Evolutionary conservation across 2,329 filamentous ascomycete species (phyloP), one percentile per base, ranked within the genome.

Genomic region (Fusarium camptoceras): DNA sequence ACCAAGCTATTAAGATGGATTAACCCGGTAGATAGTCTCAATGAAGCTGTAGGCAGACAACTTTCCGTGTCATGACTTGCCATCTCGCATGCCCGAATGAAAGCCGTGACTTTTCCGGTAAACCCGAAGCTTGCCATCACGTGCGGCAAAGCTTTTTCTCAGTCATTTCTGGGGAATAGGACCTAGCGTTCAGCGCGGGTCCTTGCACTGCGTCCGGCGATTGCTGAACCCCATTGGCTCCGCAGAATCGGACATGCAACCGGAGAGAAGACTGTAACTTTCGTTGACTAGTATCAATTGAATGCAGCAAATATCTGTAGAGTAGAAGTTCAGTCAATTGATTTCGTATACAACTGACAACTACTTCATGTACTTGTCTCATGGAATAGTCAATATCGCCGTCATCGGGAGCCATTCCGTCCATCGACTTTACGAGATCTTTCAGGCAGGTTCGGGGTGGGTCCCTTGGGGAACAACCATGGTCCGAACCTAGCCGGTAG

Each of bases 401-500:
- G 30, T 42, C 24, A 37, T 43, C 44, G 51, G 61, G n/a, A 58
- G 25, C 9, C 27, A 37, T 43, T 63, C 66, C 56, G 67, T 47
- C 49, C 49, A 64, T 46, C 30, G 27, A 55, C 28, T 54, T 34
- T 46, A 20, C 46, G 22, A 53, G 66, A 57, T 55, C 41, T 39
- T 65, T 44, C 64, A 71, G 14, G 51, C 42, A 61, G 24, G 31
- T 71, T 71, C 55, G 58, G 59, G 56, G 68, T 71, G 64, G 68
- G 57, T 43, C 68, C 15, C 15, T 44, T 50, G 44, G 70, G 76
- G 75, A 73, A 70, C 58, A 76, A 76, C 64, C 62, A 76, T 78
- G 68, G 67, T 74, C 77, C 77, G 77, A 71, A 59, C 61, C 66
- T 71, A 77, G 66, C 67, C 72, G 70, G 70, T 64, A 60, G 75